A percentile compares a stretch with the other conserved stretches of the same genome.
These are phyloP conservation scores for Ustilago sp. DNA, from an alignment of 1,284 basidiomycete species.

Conservation along the genomic window DNA sequence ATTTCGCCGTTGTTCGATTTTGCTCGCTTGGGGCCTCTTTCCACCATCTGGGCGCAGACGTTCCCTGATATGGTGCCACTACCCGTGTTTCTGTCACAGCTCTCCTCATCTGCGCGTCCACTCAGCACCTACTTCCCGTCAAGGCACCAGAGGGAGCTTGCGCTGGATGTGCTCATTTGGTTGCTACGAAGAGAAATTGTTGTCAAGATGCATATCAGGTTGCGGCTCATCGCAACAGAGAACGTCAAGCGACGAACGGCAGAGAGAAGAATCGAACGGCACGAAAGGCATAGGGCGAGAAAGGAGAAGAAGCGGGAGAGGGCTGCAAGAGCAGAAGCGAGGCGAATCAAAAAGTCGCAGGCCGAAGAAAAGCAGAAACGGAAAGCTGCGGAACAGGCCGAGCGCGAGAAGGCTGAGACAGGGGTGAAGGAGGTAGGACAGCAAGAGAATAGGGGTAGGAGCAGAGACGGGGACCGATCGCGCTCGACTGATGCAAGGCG, in stretches of 20 bases:
- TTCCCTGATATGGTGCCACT: slow-evolving; percentile 82
- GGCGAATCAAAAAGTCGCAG: slow-evolving; percentile 28
- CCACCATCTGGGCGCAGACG: slow-evolving; percentile 76
- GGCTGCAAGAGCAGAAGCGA: slow-evolving; percentile 28
- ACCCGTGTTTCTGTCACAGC: slow-evolving; percentile 50
- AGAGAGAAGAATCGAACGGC: slow-evolving; percentile 27
- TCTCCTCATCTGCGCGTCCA: slow-evolving; percentile 47
- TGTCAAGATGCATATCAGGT: slow-evolving; percentile 84
- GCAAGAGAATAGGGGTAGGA: slow-evolving; percentile 35
- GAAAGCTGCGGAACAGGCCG: slow-evolving; percentile 18
- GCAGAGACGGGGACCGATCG: slow-evolving; percentile 41
- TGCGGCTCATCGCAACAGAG: slow-evolving; percentile 83
- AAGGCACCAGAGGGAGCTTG: slow-evolving; percentile 71
- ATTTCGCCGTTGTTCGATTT: slow-evolving; percentile 61
- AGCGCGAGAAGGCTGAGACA: slow-evolving; percentile 5
- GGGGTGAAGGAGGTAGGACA: neutral
- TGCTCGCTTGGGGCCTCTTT: slow-evolving; percentile 75
- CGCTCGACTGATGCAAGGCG: slow-evolving; percentile 22
- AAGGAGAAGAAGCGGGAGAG: slow-evolving; percentile 32
- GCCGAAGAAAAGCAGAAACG: slow-evolving; percentile 30
- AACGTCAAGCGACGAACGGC: slow-evolving; percentile 76
- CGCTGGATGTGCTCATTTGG: slow-evolving; percentile 89
- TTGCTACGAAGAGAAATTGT: slow-evolving; percentile 87
- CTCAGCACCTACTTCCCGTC: slow-evolving; percentile 48
- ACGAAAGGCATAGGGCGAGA: slow-evolving; percentile 29